Conservation (phyloP, 2,329 filamentous ascomycete genomes). For the Fusarium chaquense region DNA sequence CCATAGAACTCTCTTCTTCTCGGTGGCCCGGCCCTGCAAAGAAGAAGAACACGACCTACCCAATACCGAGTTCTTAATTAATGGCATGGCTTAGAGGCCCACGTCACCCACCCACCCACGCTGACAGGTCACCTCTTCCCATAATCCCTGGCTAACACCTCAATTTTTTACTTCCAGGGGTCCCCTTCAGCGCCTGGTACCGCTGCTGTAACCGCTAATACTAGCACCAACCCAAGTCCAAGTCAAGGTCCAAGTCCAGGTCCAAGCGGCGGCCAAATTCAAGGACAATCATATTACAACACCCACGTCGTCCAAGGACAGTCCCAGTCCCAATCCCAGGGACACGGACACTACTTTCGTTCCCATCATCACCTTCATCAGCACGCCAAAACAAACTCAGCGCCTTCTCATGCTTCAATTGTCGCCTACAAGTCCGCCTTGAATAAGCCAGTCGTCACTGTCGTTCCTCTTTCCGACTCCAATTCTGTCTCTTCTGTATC, state of each 20-base stretch:
- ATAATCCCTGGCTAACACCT: conserved; percentile 29
- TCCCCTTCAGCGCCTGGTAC: conserved; percentile 27
- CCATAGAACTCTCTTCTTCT: background rate
- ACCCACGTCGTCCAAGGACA: conserved; percentile 8
- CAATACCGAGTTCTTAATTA: background rate
- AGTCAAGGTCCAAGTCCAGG: conserved; percentile 12
- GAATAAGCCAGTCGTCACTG: conserved; percentile 42
- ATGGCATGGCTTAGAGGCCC: conserved; percentile 45
- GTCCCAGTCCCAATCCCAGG: conserved; percentile 11
- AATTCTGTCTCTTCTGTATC: conserved; percentile 40
- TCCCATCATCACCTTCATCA: conserved; percentile 39
- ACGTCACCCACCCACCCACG: conserved; percentile 46
- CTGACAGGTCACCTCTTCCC: conserved; percentile 41
- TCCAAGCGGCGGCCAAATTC: conserved; percentile 7
- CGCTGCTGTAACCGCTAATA: conserved; percentile 19
- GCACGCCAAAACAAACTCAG: conserved; percentile 35
- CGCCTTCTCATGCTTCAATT: conserved; percentile 38
- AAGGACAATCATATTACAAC: conserved; percentile 8
- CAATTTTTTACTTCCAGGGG: conserved; percentile 34
- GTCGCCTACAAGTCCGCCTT: conserved; percentile 40
- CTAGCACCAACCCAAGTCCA: background rate
- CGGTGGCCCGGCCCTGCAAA: background rate
- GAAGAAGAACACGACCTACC: background rate
- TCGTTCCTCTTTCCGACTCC: conserved; percentile 37
- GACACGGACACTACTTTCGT: conserved; percentile 39